These are phyloP conservation scores for Chlorociboria aeruginascens DNA, from an alignment of 495 filamentous ascomycete genomes.

Conservation along the genomic window DNA sequence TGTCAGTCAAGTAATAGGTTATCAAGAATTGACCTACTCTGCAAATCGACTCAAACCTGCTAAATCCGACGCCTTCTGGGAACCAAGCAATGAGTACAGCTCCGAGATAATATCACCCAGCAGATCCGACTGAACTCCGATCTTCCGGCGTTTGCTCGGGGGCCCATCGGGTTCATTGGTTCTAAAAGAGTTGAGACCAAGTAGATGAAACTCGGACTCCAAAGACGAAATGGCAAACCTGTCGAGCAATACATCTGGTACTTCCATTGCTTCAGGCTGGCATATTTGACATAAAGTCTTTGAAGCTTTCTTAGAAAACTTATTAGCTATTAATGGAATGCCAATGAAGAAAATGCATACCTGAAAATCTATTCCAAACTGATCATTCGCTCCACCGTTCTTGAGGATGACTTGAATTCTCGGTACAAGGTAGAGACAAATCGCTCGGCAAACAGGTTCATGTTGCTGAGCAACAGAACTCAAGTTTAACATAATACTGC, in stretches of 20 bases:
- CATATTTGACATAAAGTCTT: slow-evolving; percentile 4
- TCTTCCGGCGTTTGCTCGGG: slow-evolving; percentile 13
- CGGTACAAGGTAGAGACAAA: slow-evolving; percentile 9
- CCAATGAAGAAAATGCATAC: slow-evolving; percentile 6
- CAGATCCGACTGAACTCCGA: slow-evolving; percentile 12
- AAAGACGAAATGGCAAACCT: slow-evolving; percentile 8
- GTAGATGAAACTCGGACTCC: slow-evolving; percentile 7
- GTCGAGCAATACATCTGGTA: neutral
- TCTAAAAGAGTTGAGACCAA: slow-evolving; percentile 2
- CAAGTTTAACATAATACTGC: slow-evolving; percentile 11
- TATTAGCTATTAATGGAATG: neutral
- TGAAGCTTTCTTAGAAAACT: slow-evolving; percentile 1
- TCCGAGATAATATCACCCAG: slow-evolving; percentile 22
- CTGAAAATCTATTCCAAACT: slow-evolving; percentile 16
- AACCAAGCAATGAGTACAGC: slow-evolving; percentile 24
- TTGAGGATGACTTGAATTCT: slow-evolving; percentile 4
- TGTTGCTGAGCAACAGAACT: slow-evolving; percentile 3
- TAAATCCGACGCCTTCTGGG: slow-evolving; percentile 18
- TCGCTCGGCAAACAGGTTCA: slow-evolving; percentile 9
- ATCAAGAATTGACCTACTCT: slow-evolving; percentile 6
- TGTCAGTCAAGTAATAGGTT: slow-evolving; percentile 1
- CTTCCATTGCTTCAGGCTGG: slow-evolving; percentile 2
- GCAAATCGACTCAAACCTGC: slow-evolving; percentile 4
- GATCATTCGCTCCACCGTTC: neutral
- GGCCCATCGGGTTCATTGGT: neutral